Evolutionary conservation across 208 protist species (phyloP).

Genomic region (Blechomonas ayalai): DNA sequence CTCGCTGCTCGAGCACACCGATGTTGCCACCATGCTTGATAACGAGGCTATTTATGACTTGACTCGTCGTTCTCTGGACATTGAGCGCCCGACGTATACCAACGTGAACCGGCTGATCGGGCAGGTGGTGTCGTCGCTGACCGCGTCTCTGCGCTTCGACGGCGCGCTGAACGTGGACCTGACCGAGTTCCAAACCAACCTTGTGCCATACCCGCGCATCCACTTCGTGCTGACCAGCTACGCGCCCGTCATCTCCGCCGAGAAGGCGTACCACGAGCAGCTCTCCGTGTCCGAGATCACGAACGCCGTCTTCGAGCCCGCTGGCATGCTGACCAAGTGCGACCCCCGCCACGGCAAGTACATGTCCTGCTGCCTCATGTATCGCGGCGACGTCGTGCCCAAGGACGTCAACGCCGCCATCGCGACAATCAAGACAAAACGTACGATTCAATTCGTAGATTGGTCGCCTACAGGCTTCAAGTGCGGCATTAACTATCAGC

Average conservation of each 20-base stretch:
- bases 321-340: conserved; percentile 94
- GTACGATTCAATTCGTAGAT: conserved; percentile 95
- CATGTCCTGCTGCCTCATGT: conserved; percentile 97
- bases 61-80: conserved; percentile 87
- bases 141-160: conserved; percentile 94
- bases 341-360: conserved; percentile 96
- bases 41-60: conserved; percentile 97
- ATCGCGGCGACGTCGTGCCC: conserved; percentile 96
- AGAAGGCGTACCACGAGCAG: conserved; percentile 94
- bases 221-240: conserved; percentile 95
- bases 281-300: conserved; percentile 94
- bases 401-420: conserved; percentile 96
- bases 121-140: conserved; percentile 94
- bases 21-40: conserved; percentile 93
- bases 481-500: conserved; percentile 98
- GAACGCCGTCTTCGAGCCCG: conserved; percentile 91
- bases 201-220: conserved; percentile 98
- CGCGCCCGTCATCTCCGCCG: conserved; percentile 89
- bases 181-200: conserved; percentile 94
- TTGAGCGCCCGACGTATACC: conserved; percentile 93
- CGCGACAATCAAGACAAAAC: conserved; percentile 93
- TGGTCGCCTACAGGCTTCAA: conserved; percentile 98
- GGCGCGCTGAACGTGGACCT: conserved; percentile 96
- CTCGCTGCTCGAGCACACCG: conserved; percentile 92
- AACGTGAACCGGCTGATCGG: conserved; percentile 96